Percentiles rank a stretch among this genome's conserved stretches.
Evolutionary conservation across 176 grass and related monocot species (phyloP).

Genomic region (Juncus inflexus): DNA sequence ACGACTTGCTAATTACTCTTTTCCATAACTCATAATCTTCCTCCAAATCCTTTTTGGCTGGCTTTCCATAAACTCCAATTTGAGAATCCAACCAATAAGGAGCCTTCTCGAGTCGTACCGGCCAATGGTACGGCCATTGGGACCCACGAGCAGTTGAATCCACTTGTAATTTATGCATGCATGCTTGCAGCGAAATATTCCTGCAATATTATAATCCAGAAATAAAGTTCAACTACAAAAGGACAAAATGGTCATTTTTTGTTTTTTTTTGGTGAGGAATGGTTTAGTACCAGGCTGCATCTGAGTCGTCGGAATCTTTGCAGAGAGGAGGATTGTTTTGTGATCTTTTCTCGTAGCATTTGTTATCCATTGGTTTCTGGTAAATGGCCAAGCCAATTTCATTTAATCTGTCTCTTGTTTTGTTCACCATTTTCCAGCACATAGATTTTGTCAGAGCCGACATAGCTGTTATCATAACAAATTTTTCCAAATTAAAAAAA

Average conservation of each 20-base stretch:
- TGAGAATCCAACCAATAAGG: constrained; percentile 87
- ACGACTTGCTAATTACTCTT: constrained; percentile 77
- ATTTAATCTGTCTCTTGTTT: constrained; percentile 75
- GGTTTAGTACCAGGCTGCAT: constrained; percentile 79
- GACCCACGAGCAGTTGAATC: constrained; percentile 43
- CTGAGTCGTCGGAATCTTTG: constrained; percentile 65
- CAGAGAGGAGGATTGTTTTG: constrained; percentile 76
- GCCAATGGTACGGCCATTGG: constrained; percentile 83
- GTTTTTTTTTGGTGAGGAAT: neutral
- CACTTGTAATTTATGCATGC: constrained; percentile 80
- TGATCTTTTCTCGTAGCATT: constrained; percentile 79
- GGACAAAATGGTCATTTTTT: neutral
- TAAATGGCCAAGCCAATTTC: constrained; percentile 87
- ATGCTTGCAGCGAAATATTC: constrained; percentile 87
- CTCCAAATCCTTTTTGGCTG: constrained; percentile 76
- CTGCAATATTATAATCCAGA: constrained; percentile 32
- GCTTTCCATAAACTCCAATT: constrained; percentile 86
- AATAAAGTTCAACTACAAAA: constrained; percentile 17
- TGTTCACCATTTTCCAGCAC: constrained; percentile 95
- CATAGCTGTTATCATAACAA: constrained; percentile 51
- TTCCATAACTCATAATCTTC: constrained; percentile 92
- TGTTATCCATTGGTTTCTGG: constrained; percentile 88
- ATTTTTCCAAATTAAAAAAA: constrained; percentile 16
- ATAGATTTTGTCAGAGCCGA: constrained; percentile 78
- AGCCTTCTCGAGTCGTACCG: constrained; percentile 64